phyloP scores from a whole-genome alignment of 2,329 filamentous ascomycete species.

The Alternaria consortialis region DNA sequence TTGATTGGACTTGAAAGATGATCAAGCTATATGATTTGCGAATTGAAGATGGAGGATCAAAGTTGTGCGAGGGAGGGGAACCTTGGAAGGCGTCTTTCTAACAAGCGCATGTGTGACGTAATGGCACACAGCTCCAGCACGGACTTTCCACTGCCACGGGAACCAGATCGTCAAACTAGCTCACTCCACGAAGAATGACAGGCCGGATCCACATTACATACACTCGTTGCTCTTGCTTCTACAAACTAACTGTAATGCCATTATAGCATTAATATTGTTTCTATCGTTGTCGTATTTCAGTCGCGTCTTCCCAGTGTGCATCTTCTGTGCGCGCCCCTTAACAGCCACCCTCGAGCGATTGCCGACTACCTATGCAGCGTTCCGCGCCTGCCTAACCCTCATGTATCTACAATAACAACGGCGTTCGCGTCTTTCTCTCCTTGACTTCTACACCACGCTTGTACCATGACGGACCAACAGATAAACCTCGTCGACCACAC shows the following conservation, averaged over 20 bases:
- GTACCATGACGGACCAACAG: slow-evolving; percentile 64
- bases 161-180: slow-evolving; percentile 33
- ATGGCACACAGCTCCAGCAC: slow-evolving; percentile 33
- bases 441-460: slow-evolving; percentile 1
- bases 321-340: slow-evolving; percentile 29
- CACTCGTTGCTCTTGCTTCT: slow-evolving; percentile 12
- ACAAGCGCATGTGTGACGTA: slow-evolving; percentile 39
- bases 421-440: slow-evolving; percentile 27
- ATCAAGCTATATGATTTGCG: slow-evolving; percentile 12
- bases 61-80: slow-evolving; percentile 30
- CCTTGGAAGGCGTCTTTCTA: slow-evolving; percentile 29
- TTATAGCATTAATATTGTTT: background rate
- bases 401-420: slow-evolving; percentile 44
- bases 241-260: slow-evolving; percentile 12
- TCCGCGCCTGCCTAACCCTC: slow-evolving; percentile 33
- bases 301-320: slow-evolving; percentile 12
- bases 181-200: slow-evolving; percentile 12
- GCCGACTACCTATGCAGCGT: slow-evolving; percentile 5
- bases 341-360: slow-evolving; percentile 17
- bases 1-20: slow-evolving; percentile 10
- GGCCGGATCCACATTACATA: background rate
- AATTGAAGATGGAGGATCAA: slow-evolving; percentile 13
- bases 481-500: slow-evolving; percentile 71
- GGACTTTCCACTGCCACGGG: slow-evolving; percentile 14
- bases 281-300: slow-evolving; percentile 5